Conservation (phyloP, 257 asterid species). For the Nicotiana paniculata region DNA sequence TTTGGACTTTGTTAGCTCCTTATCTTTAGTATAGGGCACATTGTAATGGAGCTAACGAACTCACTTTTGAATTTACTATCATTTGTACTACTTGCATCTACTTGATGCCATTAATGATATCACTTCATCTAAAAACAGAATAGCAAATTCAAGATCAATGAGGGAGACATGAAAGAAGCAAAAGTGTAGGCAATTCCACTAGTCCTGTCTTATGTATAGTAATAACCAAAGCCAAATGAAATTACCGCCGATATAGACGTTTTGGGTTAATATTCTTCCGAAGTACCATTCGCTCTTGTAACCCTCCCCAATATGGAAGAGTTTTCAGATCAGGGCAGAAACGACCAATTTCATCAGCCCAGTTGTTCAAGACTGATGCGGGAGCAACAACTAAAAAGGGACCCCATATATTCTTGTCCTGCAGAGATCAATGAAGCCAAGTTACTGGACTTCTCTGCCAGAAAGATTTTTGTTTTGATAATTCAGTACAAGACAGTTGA, state of each 20-base stretch:
- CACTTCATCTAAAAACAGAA: too few species aligned
- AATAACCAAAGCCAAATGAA: constrained; percentile 1
- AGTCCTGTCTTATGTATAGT: background rate
- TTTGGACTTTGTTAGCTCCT: too few species aligned
- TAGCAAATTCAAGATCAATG: background rate
- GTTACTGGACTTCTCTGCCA: constrained; percentile 11
- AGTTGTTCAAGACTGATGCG: constrained; percentile 89
- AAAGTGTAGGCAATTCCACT: background rate
- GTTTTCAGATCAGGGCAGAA: constrained; percentile 94
- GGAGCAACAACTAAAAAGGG: constrained; percentile 99
- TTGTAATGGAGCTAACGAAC: too few species aligned
- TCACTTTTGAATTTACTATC: too few species aligned
- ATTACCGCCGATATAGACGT: constrained; percentile 90
- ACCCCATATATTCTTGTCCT: constrained; percentile 99
- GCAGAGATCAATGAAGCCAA: constrained; percentile 20
- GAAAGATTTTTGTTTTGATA: background rate
- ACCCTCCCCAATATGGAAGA: constrained; percentile 98
- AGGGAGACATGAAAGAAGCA: background rate
- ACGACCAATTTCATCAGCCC: constrained; percentile 99
- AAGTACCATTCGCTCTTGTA: constrained; percentile 74
- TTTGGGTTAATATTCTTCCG: constrained; percentile 95
- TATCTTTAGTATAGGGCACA: too few species aligned
- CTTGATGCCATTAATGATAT: too few species aligned
- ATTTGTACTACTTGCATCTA: too few species aligned
- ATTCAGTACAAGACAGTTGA: background rate